Conservation (phyloP, 2,329 filamentous ascomycete species). For the Dactylellina leptospora region DNA sequence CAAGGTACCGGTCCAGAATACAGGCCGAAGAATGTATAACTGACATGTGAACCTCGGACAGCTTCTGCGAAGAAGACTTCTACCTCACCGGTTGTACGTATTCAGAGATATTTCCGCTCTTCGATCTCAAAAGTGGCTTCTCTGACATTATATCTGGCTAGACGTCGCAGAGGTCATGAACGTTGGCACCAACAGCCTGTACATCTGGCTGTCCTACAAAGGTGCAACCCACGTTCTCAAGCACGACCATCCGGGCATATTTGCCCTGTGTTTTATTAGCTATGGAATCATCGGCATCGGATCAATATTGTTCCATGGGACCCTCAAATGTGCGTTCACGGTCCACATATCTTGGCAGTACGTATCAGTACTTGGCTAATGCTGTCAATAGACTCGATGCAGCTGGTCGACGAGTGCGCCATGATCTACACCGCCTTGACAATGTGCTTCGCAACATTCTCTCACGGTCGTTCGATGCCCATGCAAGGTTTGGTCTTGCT, state of each 20-base stretch:
- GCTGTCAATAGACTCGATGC: constrained; percentile 65
- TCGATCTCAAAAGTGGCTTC: background rate
- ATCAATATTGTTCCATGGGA: constrained; percentile 68
- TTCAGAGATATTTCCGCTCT: background rate
- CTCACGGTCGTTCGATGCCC: constrained; percentile 69
- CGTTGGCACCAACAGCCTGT: constrained; percentile 82
- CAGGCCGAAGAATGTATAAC: too few relatives aligned
- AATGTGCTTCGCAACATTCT: constrained; percentile 74
- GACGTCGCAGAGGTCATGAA: constrained; percentile 61
- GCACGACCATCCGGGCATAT: constrained; percentile 78
- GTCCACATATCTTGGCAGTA: background rate
- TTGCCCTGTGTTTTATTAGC: constrained; percentile 68
- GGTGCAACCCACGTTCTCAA: constrained; percentile 77
- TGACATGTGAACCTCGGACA: constrained; percentile 28
- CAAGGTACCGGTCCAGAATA: too few relatives aligned
- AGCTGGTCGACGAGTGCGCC: constrained; percentile 69
- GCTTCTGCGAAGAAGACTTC: constrained; percentile 58
- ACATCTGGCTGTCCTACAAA: constrained; percentile 78
- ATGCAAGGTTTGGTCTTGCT: constrained; percentile 65
- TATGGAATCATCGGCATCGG: constrained; percentile 68
- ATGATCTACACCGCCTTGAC: constrained; percentile 71
- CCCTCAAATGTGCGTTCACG: constrained; percentile 65
- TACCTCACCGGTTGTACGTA: constrained; percentile 56
- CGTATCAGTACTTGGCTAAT: background rate
- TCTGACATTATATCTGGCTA: constrained; percentile 1